Conservation (phyloP, 176 grass and related monocot genomes). For the Sorghum bicolor region Sorghum_bicolor_NCBIv3 NC_012872.2:70648501-70649000, state of each 20-base stretch:
- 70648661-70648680: neutral
- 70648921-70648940: slow-evolving; percentile 8
- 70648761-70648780: too few relatives aligned
- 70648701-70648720: neutral
- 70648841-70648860: neutral
- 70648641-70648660: neutral
- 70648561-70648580: slow-evolving; percentile 27
- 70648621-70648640: neutral
- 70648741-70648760: too few relatives aligned
- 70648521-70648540: neutral
- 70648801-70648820: too few relatives aligned
- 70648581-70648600: slow-evolving; percentile 19
- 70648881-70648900: neutral
- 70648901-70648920: too few relatives aligned
- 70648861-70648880: neutral
- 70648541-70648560: slow-evolving; percentile 17
- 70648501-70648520: too few relatives aligned
- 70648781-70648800: too few relatives aligned
- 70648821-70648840: neutral
- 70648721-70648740: too few relatives aligned
- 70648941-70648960: slow-evolving; percentile 6
- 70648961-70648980: slow-evolving; percentile 14
- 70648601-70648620: slow-evolving; percentile 9
- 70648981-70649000: slow-evolving; percentile 22
- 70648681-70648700: neutral